Conservation (phyloP, 2,329 filamentous ascomycete species). For the Penicillium crustosum region DNA sequence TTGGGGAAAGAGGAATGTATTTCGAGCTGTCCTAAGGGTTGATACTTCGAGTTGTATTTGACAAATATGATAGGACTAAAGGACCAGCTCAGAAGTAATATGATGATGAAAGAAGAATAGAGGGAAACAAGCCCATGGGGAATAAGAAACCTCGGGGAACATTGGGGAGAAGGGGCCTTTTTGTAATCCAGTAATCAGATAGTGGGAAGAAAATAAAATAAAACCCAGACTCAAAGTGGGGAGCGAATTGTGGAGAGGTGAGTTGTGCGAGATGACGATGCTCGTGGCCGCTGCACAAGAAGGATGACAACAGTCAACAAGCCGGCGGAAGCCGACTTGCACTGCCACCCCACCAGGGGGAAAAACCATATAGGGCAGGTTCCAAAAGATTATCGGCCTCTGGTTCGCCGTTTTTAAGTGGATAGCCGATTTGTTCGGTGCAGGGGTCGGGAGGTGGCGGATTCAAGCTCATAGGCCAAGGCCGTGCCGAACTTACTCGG, state of each 20-base stretch:
- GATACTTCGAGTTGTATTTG: neutral
- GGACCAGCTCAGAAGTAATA: constrained; percentile 4
- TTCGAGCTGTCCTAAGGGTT: neutral
- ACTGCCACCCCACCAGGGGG: constrained; percentile 16
- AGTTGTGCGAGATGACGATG: constrained; percentile 19
- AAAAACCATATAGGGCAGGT: constrained; percentile 17
- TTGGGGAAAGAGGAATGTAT: neutral
- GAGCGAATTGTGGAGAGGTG: constrained; percentile 22
- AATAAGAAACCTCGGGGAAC: constrained; percentile 11
- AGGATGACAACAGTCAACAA: constrained; percentile 9
- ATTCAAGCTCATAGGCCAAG: constrained; percentile 5
- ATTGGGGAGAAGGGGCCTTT: constrained; percentile 17
- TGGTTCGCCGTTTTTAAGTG: constrained; percentile 21
- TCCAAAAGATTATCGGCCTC: constrained; percentile 16
- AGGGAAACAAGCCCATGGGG: constrained; percentile 17
- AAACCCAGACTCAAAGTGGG: constrained; percentile 13
- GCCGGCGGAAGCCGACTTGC: constrained; percentile 25
- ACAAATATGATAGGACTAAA: neutral
- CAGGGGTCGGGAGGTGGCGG: constrained; percentile 13
- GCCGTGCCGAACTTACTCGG: constrained; percentile 3
- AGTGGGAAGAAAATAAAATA: constrained; percentile 1
- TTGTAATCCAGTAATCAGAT: constrained; percentile 18
- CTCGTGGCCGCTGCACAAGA: neutral
- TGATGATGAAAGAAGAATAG: constrained; percentile 3
- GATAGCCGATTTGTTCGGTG: constrained; percentile 11